Percentiles rank a stretch among this genome's conserved stretches.
Evolutionary conservation across 805 yeast genomes (phyloP).

Genomic region (Candida rishiriensis): DNA sequence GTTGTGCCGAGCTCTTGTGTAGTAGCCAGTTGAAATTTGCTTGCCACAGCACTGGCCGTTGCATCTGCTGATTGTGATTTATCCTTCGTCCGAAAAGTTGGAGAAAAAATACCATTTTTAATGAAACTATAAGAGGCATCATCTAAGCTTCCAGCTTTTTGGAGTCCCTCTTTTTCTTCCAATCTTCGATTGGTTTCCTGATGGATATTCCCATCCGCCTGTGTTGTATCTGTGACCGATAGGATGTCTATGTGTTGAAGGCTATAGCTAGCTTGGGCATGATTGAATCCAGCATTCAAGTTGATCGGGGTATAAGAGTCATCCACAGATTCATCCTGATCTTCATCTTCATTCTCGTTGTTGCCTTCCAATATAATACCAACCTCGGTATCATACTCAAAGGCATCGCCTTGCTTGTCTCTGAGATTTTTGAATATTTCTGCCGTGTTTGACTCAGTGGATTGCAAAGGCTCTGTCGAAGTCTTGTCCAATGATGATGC

Average conservation of each 20-base stretch:
- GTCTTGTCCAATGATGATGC: background rate
- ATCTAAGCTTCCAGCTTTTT: background rate
- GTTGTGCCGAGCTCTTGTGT: background rate
- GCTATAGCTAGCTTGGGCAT: background rate
- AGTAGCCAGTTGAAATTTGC: background rate
- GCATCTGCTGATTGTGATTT: background rate
- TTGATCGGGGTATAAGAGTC: slow-evolving; percentile 23
- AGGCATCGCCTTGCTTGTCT: slow-evolving; percentile 13
- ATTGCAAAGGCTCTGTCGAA: background rate
- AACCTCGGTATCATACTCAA: slow-evolving; percentile 23
- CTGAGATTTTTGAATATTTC: slow-evolving; percentile 22
- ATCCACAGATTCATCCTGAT: slow-evolving; percentile 12
- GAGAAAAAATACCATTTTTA: too few species aligned
- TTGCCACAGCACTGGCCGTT: background rate
- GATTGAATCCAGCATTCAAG: slow-evolving; percentile 12
- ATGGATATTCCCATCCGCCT: slow-evolving; percentile 18
- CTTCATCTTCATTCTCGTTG: slow-evolving; percentile 12
- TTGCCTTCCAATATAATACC: slow-evolving; percentile 23
- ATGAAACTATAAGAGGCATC: background rate
- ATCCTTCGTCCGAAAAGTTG: background rate
- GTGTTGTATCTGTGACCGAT: slow-evolving; percentile 14
- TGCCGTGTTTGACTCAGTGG: slow-evolving; percentile 9
- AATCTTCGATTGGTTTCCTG: slow-evolving; percentile 17
- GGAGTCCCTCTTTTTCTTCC: slow-evolving; percentile 7
- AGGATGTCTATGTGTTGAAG: background rate